A percentile compares a stretch with the other conserved stretches of the same genome.
phyloP scores from a whole-genome alignment of 306 rosid species.

The Dryas octopetala region DNA sequence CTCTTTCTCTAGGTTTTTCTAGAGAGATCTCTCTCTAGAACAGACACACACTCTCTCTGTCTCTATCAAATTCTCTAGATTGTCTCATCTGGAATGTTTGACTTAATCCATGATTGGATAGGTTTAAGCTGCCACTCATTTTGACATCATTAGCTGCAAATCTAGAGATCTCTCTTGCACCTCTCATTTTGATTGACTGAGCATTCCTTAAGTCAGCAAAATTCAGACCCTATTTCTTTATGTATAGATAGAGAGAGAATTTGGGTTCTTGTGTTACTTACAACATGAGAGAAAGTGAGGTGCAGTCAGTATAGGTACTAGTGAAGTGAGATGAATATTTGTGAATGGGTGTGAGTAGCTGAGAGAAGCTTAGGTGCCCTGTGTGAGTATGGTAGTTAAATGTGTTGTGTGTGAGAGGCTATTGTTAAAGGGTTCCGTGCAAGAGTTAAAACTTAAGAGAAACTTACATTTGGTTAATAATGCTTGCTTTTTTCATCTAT shows the following conservation, averaged over 20 bases:
- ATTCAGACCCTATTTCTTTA: neutral
- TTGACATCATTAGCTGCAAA: neutral
- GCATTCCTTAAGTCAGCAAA: neutral
- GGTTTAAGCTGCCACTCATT: neutral
- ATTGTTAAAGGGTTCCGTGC: neutral
- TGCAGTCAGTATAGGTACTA: neutral
- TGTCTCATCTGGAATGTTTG: no score
- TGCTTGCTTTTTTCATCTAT: slow-evolving; percentile 23
- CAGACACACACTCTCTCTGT: no score
- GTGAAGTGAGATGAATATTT: no score
- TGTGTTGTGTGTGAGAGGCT: neutral
- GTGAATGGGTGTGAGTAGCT: neutral
- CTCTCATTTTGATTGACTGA: neutral
- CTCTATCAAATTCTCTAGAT: no score
- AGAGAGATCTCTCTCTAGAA: no score
- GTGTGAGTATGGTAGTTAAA: neutral
- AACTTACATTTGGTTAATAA: slow-evolving; percentile 14
- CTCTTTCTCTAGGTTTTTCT: no score
- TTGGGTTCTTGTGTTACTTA: neutral
- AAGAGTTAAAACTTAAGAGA: neutral
- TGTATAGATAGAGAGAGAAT: neutral
- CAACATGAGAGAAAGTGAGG: neutral
- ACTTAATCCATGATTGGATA: no score
- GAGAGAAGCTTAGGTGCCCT: neutral
- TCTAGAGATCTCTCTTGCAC: neutral